Percentiles rank a stretch among this genome's conserved stretches.
Evolutionary conservation across 2,329 filamentous ascomycete genomes (phyloP).

Genomic region (Acrocalymma vagum): DNA sequence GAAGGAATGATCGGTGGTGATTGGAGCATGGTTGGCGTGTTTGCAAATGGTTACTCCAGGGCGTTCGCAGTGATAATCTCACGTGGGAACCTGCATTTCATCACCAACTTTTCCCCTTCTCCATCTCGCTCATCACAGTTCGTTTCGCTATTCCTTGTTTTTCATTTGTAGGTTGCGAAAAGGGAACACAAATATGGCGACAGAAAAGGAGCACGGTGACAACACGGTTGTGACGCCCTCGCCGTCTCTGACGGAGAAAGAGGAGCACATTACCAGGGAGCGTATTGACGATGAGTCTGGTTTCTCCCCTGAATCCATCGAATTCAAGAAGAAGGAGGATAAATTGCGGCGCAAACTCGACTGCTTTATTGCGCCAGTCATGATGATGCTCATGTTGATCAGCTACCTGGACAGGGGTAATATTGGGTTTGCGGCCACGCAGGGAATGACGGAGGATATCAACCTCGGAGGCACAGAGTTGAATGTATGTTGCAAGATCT

Average conservation of each 20-base stretch:
- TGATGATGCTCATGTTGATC: slow-evolving; percentile 46
- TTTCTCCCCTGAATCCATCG: slow-evolving; percentile 16
- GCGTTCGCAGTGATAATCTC: too few relatives aligned
- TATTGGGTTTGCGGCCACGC: slow-evolving; percentile 45
- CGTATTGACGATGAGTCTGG: slow-evolving; percentile 30
- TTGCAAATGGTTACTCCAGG: too few relatives aligned
- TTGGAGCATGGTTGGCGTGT: too few relatives aligned
- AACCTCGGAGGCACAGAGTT: slow-evolving; percentile 31
- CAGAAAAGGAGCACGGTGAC: slow-evolving; percentile 7
- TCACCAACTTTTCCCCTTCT: too few relatives aligned
- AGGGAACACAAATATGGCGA: too few relatives aligned
- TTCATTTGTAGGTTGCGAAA: too few relatives aligned
- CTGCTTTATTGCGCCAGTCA: slow-evolving; percentile 42
- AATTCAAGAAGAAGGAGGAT: slow-evolving; percentile 32
- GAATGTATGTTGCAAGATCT: slow-evolving; percentile 25
- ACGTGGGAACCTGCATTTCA: too few relatives aligned
- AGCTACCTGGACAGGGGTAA: slow-evolving; percentile 45
- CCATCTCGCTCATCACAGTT: too few relatives aligned
- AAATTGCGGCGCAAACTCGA: slow-evolving; percentile 41
- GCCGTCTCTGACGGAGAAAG: slow-evolving; percentile 19
- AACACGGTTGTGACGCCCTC: slow-evolving; percentile 10
- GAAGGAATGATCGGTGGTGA: too few relatives aligned
- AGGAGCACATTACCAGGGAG: slow-evolving; percentile 21
- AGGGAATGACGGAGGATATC: slow-evolving; percentile 42
- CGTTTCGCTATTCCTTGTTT: too few relatives aligned